Evolutionary conservation across 768 basidiomycete genomes (phyloP).

Genomic region (Amanita rubescens): DNA sequence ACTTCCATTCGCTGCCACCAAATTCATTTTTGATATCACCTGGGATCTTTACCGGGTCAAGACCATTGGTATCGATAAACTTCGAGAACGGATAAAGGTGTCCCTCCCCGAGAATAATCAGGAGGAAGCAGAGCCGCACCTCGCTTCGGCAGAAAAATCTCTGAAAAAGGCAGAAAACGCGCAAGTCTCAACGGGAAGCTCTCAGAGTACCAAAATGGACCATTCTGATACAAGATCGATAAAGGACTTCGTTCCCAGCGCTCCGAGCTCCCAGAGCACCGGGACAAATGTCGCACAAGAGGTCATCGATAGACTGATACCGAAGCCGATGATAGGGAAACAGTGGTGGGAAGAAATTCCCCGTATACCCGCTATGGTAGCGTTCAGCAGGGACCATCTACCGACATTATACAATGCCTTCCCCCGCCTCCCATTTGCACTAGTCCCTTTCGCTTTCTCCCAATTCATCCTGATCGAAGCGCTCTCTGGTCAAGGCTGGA

Average conservation of each 20-base stretch:
- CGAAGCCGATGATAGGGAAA: neutral
- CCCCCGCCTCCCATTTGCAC: slow-evolving; percentile 66
- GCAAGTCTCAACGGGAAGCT: slow-evolving; percentile 6
- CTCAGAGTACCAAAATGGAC: too few species aligned
- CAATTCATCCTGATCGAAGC: slow-evolving; percentile 93
- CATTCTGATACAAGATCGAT: too few species aligned
- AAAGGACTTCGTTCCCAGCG: too few species aligned
- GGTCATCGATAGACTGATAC: neutral
- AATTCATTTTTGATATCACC: slow-evolving; percentile 58
- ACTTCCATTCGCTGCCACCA: slow-evolving; percentile 69
- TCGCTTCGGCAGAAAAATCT: neutral
- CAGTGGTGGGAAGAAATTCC: neutral
- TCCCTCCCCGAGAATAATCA: neutral
- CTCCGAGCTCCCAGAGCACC: neutral
- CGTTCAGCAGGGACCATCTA: slow-evolving; percentile 13
- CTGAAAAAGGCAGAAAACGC: slow-evolving; percentile 7
- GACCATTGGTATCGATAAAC: slow-evolving; percentile 7
- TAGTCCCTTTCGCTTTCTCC: slow-evolving; percentile 88
- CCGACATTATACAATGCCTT: slow-evolving; percentile 66
- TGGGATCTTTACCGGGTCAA: slow-evolving; percentile 48
- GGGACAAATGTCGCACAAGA: neutral
- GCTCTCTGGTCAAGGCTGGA: slow-evolving; percentile 80
- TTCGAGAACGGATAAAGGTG: neutral
- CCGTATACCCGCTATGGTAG: too few species aligned
- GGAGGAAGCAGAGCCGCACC: neutral